Evolutionary conservation across 805 yeast species (phyloP).

Genomic region (Saccharomycopsis javanensis): DNA sequence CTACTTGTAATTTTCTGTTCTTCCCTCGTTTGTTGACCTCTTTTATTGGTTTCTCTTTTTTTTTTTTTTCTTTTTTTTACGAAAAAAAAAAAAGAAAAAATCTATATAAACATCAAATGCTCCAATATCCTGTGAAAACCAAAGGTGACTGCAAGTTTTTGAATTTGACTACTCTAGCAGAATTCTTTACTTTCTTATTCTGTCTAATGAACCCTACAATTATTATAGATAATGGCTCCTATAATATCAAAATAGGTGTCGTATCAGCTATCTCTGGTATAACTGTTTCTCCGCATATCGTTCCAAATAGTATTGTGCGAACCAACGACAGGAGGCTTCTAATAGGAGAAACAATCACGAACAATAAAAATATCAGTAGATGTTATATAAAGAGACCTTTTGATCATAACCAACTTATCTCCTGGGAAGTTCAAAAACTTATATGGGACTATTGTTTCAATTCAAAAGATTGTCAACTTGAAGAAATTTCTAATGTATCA

Average conservation of each 20-base stretch:
- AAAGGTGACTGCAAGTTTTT: too few species aligned
- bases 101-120: too few species aligned
- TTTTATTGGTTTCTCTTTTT: too few species aligned
- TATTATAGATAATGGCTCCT: conserved; percentile 86
- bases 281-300: conserved; percentile 31
- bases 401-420: conserved; percentile 78
- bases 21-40: too few species aligned
- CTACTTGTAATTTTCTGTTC: too few species aligned
- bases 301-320: conserved; percentile 62
- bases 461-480: conserved; percentile 30
- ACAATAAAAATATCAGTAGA: conserved; percentile 65
- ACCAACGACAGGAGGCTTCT: conserved; percentile 67
- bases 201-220: conserved; percentile 24
- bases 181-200: neutral
- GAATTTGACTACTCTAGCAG: too few species aligned
- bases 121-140: too few species aligned
- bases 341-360: conserved; percentile 58
- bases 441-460: conserved; percentile 81
- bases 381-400: conserved; percentile 70
- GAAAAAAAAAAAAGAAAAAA: too few species aligned
- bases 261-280: conserved; percentile 26
- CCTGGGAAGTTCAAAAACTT: conserved; percentile 85
- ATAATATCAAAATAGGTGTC: conserved; percentile 60
- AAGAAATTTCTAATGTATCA: conserved; percentile 31
- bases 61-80: too few species aligned